phyloP scores from a whole-genome alignment of 2,329 filamentous ascomycete species.

The Cercospora sp. region DNA sequence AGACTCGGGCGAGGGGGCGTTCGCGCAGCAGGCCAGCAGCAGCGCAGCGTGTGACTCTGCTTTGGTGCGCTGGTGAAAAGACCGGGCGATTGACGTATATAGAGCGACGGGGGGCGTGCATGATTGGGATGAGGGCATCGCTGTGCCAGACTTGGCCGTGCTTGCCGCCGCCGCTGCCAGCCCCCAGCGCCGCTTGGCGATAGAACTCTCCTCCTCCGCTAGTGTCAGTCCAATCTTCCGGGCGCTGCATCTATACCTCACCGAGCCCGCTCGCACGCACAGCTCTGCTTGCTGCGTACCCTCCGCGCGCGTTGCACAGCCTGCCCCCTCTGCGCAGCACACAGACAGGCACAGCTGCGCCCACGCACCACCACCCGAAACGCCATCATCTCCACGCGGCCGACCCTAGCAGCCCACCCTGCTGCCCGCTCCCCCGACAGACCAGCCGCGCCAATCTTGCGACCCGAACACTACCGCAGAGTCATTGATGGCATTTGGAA shows the following conservation, averaged over 20 bases:
- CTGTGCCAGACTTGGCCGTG: neutral
- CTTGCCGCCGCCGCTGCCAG: neutral
- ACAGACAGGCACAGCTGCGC: neutral
- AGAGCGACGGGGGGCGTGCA: neutral
- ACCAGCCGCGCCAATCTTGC: neutral
- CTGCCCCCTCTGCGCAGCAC: conserved; percentile 11
- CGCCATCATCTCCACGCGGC: neutral
- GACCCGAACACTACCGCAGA: neutral
- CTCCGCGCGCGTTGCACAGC: conserved; percentile 6
- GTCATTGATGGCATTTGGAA: conserved; percentile 27
- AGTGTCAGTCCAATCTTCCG: conserved; percentile 5
- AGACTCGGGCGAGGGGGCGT: neutral
- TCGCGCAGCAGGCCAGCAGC: neutral
- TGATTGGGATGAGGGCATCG: neutral
- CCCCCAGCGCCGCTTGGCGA: conserved; percentile 2
- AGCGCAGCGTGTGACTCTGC: neutral
- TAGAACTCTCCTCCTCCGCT: neutral
- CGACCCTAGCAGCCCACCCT: neutral
- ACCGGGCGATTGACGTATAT: neutral
- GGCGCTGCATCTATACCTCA: neutral
- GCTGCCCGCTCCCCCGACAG: conserved; percentile 10
- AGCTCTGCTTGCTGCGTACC: conserved; percentile 13
- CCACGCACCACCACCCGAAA: conserved; percentile 9
- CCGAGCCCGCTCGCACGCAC: neutral
- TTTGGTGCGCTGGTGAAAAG: neutral